phyloP scores from a whole-genome alignment of 179 eudicot genomes.

The Corrigiola litoralis region DNA sequence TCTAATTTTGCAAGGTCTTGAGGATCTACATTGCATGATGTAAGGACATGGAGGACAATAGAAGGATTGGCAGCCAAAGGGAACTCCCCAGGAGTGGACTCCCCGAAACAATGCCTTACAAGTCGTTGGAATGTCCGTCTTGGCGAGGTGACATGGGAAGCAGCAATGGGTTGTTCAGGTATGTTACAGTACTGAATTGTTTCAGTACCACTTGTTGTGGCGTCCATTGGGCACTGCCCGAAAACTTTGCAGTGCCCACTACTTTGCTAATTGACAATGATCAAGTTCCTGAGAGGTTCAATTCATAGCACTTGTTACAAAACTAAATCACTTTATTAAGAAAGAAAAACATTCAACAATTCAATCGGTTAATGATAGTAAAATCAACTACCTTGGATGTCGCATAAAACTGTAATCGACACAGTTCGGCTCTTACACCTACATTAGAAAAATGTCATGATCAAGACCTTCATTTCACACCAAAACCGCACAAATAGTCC shows the following conservation, averaged over 20 bases:
- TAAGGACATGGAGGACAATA: slow-evolving; percentile 86
- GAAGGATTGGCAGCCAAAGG: slow-evolving; percentile 88
- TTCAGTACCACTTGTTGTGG: slow-evolving; percentile 57
- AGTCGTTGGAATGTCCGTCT: slow-evolving; percentile 50
- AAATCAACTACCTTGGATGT: slow-evolving; percentile 17
- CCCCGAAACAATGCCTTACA: slow-evolving; percentile 74
- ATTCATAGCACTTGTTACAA: neutral
- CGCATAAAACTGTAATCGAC: neutral
- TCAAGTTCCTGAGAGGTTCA: slow-evolving; percentile 11
- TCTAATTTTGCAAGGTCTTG: slow-evolving; percentile 87
- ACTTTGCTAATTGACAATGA: slow-evolving; percentile 7
- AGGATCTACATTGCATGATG: slow-evolving; percentile 68
- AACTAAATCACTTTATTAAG: neutral
- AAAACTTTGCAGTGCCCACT: slow-evolving; percentile 40
- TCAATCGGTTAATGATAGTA: neutral
- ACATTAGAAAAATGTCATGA: slow-evolving; percentile 12
- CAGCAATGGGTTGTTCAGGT: slow-evolving; percentile 52
- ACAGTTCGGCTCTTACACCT: slow-evolving; percentile 18
- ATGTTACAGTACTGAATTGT: slow-evolving; percentile 49
- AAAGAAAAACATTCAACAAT: neutral
- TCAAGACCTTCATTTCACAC: neutral
- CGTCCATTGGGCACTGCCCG: slow-evolving; percentile 67
- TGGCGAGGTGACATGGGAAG: slow-evolving; percentile 42
- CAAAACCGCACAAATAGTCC: neutral
- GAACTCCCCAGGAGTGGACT: slow-evolving; percentile 75